Conservation (phyloP, 2,329 filamentous ascomycete genomes). For the Penicillium brasilianum region DNA sequence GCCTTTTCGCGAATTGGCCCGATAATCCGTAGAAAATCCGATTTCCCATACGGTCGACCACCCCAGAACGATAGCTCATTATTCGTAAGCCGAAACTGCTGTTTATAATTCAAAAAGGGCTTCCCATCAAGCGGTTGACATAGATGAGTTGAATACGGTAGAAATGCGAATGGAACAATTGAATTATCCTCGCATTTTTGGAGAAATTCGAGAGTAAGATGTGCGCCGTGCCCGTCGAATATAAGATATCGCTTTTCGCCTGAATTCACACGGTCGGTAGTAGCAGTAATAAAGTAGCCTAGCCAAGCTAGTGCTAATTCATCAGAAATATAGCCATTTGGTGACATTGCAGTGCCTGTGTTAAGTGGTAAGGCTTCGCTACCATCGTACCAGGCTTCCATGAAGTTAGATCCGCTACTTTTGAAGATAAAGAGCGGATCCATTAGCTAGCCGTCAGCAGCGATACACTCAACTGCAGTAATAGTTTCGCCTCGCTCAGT, state of each 20-base stretch:
- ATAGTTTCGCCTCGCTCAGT: too few species aligned
- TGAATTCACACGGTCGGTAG: background rate
- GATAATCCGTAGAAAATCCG: background rate
- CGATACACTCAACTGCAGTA: too few species aligned
- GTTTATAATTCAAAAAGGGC: constrained; percentile 1
- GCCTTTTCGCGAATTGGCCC: background rate
- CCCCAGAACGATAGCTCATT: background rate
- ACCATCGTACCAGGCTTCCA: too few species aligned
- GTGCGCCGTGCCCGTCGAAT: background rate
- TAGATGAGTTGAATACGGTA: background rate
- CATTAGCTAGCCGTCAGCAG: too few species aligned
- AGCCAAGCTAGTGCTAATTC: too few species aligned
- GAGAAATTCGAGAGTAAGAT: background rate
- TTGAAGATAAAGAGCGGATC: too few species aligned
- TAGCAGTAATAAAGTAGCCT: too few species aligned
- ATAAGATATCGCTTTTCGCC: constrained; percentile 2
- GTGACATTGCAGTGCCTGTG: too few species aligned
- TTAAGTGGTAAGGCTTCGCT: too few species aligned
- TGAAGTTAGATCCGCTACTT: too few species aligned
- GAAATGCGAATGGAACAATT: background rate
- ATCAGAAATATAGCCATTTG: too few species aligned
- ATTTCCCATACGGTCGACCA: background rate
- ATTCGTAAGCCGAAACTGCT: background rate
- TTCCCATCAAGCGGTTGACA: background rate
- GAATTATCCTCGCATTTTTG: background rate